Evolutionary conservation across 2,329 filamentous ascomycete species (phyloP).

Genomic region (Pseudocercospora macadamiae): DNA sequence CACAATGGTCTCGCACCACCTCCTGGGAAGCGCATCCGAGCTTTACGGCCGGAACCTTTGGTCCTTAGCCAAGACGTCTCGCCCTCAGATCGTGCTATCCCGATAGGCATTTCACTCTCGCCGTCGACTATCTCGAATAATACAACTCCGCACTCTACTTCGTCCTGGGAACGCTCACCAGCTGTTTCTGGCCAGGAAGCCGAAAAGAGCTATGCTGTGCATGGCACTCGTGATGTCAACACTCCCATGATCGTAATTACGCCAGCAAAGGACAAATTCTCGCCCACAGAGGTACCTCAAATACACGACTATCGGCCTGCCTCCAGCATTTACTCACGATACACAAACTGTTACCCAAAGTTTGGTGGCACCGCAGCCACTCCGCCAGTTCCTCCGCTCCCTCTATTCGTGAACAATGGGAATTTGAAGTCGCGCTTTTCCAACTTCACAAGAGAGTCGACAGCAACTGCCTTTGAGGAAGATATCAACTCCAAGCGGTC

Average conservation of each 20-base stretch:
- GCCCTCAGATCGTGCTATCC: constrained; percentile 70
- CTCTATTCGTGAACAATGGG: constrained; percentile 37
- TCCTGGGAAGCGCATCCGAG: constrained; percentile 30
- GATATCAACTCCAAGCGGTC: constrained; percentile 38
- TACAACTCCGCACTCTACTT: constrained; percentile 37
- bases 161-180: background rate
- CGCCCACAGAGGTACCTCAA: constrained; percentile 55
- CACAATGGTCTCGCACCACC: constrained; percentile 17
- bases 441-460: constrained; percentile 37
- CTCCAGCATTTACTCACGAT: constrained; percentile 66
- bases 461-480: constrained; percentile 45
- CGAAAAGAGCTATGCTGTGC: background rate
- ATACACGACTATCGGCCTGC: constrained; percentile 42
- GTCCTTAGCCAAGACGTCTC: constrained; percentile 57
- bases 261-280: constrained; percentile 55
- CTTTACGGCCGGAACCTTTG: constrained; percentile 33
- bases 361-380: constrained; percentile 37
- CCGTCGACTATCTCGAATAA: constrained; percentile 53
- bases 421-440: constrained; percentile 17
- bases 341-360: constrained; percentile 42
- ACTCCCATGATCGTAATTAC: constrained; percentile 59
- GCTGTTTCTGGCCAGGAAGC: background rate
- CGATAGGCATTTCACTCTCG: constrained; percentile 71
- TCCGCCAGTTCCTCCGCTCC: constrained; percentile 65
- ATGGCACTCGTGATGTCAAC: background rate